Conservation (phyloP, 148 eudicot genomes). For the Cornus kousa region DNA sequence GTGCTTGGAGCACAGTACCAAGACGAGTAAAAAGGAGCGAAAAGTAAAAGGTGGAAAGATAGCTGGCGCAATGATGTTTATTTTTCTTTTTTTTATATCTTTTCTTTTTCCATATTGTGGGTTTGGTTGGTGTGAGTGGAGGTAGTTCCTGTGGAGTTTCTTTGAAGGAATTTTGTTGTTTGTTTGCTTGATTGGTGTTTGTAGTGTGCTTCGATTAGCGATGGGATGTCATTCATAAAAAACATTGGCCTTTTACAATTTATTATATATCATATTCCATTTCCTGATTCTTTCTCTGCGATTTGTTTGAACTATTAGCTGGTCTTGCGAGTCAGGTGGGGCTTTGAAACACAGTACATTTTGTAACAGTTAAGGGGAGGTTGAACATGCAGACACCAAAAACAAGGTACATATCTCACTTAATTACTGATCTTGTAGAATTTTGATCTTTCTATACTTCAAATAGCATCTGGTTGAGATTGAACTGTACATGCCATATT, state of each 20-base stretch:
- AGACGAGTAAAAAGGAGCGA: conserved; percentile 36
- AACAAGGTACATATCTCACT: conserved; percentile 46
- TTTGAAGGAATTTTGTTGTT: conserved; percentile 63
- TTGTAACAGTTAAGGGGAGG: conserved; percentile 22
- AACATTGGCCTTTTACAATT: conserved; percentile 20
- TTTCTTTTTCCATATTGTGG: conserved; percentile 30
- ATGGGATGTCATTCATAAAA: conserved; percentile 18
- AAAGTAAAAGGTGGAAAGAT: conserved; percentile 32
- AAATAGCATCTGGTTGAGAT: not conserved
- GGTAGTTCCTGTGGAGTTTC: conserved; percentile 66
- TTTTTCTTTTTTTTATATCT: conserved; percentile 23
- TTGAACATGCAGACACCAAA: conserved; percentile 74
- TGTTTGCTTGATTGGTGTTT: conserved; percentile 25
- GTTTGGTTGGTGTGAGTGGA: conserved; percentile 78
- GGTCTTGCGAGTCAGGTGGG: conserved; percentile 45
- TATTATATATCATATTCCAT: conserved; percentile 11
- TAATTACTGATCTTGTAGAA: not conserved
- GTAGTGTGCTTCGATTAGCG: conserved; percentile 24
- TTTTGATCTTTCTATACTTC: not conserved
- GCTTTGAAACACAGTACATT: conserved; percentile 21
- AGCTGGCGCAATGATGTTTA: conserved; percentile 20
- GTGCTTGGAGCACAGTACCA: not conserved
- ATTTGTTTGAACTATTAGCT: conserved; percentile 20
- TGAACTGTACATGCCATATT: not conserved
- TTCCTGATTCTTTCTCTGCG: conserved; percentile 20